Percentiles rank a stretch among this genome's conserved stretches.
These are phyloP conservation scores for Solanum hybrid DNA, from an alignment of 305 asterid species.

Conservation along the genomic window DNA sequence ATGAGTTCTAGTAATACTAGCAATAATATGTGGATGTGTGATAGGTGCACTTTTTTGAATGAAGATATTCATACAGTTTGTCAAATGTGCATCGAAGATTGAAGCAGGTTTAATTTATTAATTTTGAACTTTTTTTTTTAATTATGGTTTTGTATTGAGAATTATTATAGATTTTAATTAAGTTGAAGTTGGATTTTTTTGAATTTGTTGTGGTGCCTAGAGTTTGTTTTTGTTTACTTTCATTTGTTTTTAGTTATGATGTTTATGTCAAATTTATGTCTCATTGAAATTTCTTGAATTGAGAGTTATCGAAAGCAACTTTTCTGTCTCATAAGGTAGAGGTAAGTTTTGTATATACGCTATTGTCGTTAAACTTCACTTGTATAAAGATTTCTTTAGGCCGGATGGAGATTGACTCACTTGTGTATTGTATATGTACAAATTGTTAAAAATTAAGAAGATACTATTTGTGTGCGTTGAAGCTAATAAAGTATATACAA, in stretches of 20 bases:
- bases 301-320: fast-evolving
- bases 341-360: background rate
- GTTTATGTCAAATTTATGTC: background rate
- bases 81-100: background rate
- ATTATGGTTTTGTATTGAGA: background rate
- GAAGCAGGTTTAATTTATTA: background rate
- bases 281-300: background rate
- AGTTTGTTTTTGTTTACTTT: background rate
- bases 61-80: background rate
- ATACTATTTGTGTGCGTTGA: too few species aligned
- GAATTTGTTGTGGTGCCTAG: background rate
- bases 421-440: background rate
- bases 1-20: background rate
- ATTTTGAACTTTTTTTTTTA: background rate
- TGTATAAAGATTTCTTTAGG: background rate
- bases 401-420: background rate
- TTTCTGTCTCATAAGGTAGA: background rate
- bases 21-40: constrained; percentile 1
- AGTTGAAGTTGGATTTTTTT: background rate
- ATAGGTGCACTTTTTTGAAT: constrained; percentile 6
- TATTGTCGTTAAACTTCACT: background rate
- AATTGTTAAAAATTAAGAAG: background rate
- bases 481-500: background rate
- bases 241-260: background rate
- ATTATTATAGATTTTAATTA: background rate